Base-by-base conservation (phyloP, 2,329 filamentous ascomycete species). In the Parasarocladium wereldwijsianum region DNA sequence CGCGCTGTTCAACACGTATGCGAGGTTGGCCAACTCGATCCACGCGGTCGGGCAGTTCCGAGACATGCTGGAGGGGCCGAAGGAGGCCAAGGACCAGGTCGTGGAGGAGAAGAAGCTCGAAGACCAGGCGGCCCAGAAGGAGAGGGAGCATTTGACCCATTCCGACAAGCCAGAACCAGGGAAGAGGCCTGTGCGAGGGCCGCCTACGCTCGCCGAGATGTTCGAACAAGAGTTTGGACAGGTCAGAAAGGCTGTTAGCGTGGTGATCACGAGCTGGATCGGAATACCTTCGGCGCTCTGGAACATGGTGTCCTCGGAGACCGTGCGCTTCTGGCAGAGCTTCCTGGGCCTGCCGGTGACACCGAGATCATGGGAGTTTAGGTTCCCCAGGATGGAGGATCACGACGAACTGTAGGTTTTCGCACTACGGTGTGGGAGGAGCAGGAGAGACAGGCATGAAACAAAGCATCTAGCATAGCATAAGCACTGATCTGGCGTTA, bases 1-100 rank as follows among this genome's bases (percentile, higher is more conserved):
- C 13, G 83, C 90, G 3, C 64, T 98, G 13, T 78, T 96, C 57
- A 98, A 98, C 55, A 96, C 90, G 0, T 77, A 94, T 35, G 83
- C 82, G 17, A 73, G 87, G 20, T 75, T 96, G 38, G 84, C 81
- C 38, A 76, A 80, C 50, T 90, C 83, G 31, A 57, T 98, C 36
- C 62, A 67, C 19, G 77, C 83, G 0, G 66, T 93, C 24, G 69
- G 73, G 33, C 64, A 75, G 32, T 96, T 98, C 58, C 57, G 65
- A 29, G 43, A 42, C 17, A 67, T 74, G 60, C 55, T 67, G 8
- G 57, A 58, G 35, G 50, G 47, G 12, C 45, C 34, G n/a, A n/a
- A n/a, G 6, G 43, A 43, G 3, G 37, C 36, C 15, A 40, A 44
- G 16, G 37, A 58, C 33, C 61, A 65, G 42, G 7, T 39, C 43